Evolutionary conservation across 805 yeast genomes (phyloP).

Genomic region (Suhomyces faveliae): DNA sequence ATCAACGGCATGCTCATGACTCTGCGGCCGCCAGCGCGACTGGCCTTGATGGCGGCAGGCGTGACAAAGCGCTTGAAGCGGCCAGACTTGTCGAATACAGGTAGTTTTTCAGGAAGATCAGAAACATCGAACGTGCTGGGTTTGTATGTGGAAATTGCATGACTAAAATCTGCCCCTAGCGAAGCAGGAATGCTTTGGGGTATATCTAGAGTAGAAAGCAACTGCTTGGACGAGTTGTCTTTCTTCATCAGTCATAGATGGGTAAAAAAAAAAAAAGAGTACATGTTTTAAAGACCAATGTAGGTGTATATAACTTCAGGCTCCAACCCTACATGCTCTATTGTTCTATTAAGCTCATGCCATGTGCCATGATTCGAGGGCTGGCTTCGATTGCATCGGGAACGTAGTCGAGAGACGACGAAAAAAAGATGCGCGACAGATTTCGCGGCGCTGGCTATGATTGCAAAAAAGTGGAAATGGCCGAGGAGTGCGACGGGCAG

Average conservation of each 20-base stretch:
- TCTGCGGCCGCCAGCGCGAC: constrained; percentile 10
- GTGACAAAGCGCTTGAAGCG: constrained; percentile 16
- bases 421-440: not conserved
- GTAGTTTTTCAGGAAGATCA: constrained; percentile 31
- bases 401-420: not conserved
- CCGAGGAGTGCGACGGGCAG: not conserved
- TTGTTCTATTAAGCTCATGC: not conserved
- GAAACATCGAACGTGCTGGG: constrained; percentile 23
- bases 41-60: not conserved
- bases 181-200: constrained; percentile 25
- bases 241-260: constrained; percentile 8
- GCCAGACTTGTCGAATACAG: constrained; percentile 23
- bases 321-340: not conserved
- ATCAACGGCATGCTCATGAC: constrained; percentile 24
- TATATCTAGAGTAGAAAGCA: constrained; percentile 21
- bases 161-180: constrained; percentile 22
- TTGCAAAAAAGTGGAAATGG: not conserved
- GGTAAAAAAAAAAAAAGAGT: not conserved
- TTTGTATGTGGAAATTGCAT: constrained; percentile 26
- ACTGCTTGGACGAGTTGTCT: constrained; percentile 17
- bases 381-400: constrained; percentile 1
- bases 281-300: not conserved
- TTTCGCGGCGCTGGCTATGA: not conserved
- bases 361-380: not conserved
- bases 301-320: not conserved